These are phyloP conservation scores for Rhododendron vialii DNA, from an alignment of 148 eudicot genomes.

Conservation along the genomic window DNA sequence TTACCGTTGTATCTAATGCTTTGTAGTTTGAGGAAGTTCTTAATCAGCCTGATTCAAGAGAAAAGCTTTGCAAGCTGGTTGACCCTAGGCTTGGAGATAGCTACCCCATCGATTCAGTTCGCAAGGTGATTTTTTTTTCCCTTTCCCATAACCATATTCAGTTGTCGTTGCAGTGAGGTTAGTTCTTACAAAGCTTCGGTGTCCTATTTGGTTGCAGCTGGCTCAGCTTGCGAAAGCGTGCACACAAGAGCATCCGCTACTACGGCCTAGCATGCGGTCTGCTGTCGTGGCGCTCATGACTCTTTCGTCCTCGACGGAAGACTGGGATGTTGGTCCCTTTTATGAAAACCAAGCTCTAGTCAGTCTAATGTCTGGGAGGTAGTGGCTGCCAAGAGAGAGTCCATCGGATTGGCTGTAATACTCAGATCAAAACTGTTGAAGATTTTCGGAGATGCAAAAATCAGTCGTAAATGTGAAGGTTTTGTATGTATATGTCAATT, in stretches of 20 bases:
- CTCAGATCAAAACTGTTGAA: too few species aligned
- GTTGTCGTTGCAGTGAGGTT: not conserved
- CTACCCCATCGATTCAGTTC: conserved; percentile 51
- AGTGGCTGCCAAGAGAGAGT: conserved; percentile 1
- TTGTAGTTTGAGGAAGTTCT: conserved; percentile 64
- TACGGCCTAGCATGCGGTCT: conserved; percentile 70
- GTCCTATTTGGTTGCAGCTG: conserved; percentile 18
- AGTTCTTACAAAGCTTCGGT: not conserved
- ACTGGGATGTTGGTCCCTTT: conserved; percentile 60
- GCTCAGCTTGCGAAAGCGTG: conserved; percentile 78
- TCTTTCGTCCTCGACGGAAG: conserved; percentile 56
- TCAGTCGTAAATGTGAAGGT: not conserved
- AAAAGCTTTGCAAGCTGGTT: conserved; percentile 46
- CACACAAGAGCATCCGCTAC: conserved; percentile 59
- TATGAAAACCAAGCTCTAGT: conserved; percentile 42
- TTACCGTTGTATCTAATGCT: not conserved
- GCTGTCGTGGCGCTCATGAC: conserved; percentile 66
- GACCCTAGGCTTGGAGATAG: conserved; percentile 73
- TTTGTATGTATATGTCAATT: not conserved
- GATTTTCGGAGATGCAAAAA: too few species aligned
- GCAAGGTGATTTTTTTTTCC: conserved; percentile 26
- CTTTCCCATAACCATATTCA: too few species aligned
- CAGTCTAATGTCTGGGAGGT: conserved; percentile 64
- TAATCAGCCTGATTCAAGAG: conserved; percentile 39
- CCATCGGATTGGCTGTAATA: not conserved